These are phyloP conservation scores for Nannochloropsis oceanica DNA, from an alignment of 108 stramenopile genomes.

Conservation along the genomic window DNA sequence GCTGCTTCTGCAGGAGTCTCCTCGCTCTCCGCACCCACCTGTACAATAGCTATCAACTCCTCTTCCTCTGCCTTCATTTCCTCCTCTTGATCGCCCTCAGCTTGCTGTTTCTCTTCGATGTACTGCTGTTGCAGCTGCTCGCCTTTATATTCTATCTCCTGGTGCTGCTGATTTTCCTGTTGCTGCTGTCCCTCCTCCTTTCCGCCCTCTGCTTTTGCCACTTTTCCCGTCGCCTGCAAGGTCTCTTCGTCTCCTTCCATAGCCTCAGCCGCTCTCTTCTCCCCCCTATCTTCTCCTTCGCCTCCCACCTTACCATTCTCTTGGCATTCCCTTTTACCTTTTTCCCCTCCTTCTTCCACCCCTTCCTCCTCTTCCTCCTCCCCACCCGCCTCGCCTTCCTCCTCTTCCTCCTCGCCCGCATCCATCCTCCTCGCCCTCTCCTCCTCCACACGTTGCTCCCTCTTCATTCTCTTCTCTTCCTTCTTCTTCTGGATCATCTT, in stretches of 20 bases:
- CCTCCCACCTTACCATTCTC: background rate
- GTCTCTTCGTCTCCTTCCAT: background rate
- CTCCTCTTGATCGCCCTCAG: background rate
- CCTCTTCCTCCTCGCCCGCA: background rate
- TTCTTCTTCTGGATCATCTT: background rate
- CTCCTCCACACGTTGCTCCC: background rate
- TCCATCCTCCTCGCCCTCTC: background rate
- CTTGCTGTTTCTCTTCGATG: background rate
- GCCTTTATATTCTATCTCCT: too few species aligned
- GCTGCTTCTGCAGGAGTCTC: too few species aligned
- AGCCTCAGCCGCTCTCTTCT: background rate
- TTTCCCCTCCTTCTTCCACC: background rate
- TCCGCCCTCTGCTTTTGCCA: background rate
- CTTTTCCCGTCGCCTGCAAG: background rate
- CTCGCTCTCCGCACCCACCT: too few species aligned
- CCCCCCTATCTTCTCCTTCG: background rate
- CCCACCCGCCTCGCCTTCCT: background rate
- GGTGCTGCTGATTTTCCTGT: background rate
- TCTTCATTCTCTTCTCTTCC: background rate
- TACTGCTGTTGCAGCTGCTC: background rate
- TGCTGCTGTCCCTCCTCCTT: background rate
- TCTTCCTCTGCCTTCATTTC: background rate
- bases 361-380: background rate
- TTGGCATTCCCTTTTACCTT: background rate
- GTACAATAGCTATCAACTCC: background rate